Evolutionary conservation across 306 rosid genomes (phyloP), one percentile per base, ranked within the genome.

Genomic region (Vachellia pachyceras): DNA sequence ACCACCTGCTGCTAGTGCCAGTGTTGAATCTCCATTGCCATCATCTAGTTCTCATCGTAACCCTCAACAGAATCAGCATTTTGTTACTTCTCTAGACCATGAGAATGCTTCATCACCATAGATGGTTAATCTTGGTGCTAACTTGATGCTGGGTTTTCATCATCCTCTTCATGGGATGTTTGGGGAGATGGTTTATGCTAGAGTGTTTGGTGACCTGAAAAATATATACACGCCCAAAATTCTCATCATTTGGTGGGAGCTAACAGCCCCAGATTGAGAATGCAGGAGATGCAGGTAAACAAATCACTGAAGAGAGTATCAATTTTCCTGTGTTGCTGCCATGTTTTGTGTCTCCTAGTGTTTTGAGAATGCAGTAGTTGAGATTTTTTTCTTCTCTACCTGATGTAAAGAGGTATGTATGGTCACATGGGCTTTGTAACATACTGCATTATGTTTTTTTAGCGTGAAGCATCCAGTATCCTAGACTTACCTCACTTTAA

Each of bases 241-340:
- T 45, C 49, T 45, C 10, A 45, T 45, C 95, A 83, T 60, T 18
- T 77, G 40, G 75, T 69, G 77, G 88, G 89, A 45, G 77, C 77
- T 75, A 79, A 83, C 39, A 86, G 82, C 64, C 79, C 92, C 6
- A 88, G 98, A 78, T 47, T 90, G 86, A 91, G 97, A 83, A 92
- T 97, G 85, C 97, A 82, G 41, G 95, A 94, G 84, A 85, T 92
- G 88, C 91, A 91, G 90, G 92, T 88, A 55, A 86, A 90, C 50
- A 95, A 91, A 76, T 95, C 89, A 3, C 81, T 95, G 64, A 91
- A 87, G 77, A 92, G 98, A 84, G 80, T 95, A 80, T 92, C 97
- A 10, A 65, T 91, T 70, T 95, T 95, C 84, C 88, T 95, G 12
- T 86, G 92, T 55, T 95, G 97, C 76, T 95, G 97, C 82, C 78